Evolutionary conservation across 352 stramenopile species (phyloP).

Genomic region (Saprolegnia diclina): DNA sequence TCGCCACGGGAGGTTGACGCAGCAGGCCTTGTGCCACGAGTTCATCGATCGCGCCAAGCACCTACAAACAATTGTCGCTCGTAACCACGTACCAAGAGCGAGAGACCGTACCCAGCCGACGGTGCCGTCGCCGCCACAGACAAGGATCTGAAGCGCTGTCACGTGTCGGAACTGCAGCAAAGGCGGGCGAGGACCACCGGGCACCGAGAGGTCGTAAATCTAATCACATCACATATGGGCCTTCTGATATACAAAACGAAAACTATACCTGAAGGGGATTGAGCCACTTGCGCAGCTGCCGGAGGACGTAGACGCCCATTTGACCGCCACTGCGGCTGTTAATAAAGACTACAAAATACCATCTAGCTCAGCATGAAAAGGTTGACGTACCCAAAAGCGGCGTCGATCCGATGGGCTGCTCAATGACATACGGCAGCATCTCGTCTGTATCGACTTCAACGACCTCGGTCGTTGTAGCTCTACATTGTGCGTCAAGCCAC

Average conservation of each 20-base stretch:
- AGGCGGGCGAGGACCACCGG: conserved; percentile 86
- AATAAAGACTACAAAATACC: conserved; percentile 88
- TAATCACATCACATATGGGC: conserved; percentile 6
- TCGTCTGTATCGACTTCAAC: conserved; percentile 20
- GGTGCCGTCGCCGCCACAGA: conserved; percentile 94
- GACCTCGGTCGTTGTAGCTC: not conserved
- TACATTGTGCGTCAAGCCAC: not conserved
- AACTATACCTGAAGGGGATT: conserved; percentile 89
- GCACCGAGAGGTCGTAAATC: conserved; percentile 91
- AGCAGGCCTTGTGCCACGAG: conserved; percentile 34
- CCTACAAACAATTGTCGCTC: conserved; percentile 13
- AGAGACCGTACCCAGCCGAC: conserved; percentile 79
- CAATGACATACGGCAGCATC: conserved; percentile 51
- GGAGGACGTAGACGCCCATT: conserved; percentile 89
- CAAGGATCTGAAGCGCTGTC: conserved; percentile 84
- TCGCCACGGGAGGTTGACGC: conserved; percentile 89
- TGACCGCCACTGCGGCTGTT: conserved; percentile 92
- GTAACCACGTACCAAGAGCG: not conserved
- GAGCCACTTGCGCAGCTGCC: conserved; percentile 87
- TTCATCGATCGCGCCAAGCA: conserved; percentile 63
- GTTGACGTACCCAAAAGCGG: conserved; percentile 37
- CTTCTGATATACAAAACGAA: not conserved
- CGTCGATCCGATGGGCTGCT: conserved; percentile 42
- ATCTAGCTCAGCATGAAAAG: not conserved
- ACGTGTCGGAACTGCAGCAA: conserved; percentile 88